Evolutionary conservation across 148 eudicot genomes (phyloP).

Genomic region (Cornus controversa): DNA sequence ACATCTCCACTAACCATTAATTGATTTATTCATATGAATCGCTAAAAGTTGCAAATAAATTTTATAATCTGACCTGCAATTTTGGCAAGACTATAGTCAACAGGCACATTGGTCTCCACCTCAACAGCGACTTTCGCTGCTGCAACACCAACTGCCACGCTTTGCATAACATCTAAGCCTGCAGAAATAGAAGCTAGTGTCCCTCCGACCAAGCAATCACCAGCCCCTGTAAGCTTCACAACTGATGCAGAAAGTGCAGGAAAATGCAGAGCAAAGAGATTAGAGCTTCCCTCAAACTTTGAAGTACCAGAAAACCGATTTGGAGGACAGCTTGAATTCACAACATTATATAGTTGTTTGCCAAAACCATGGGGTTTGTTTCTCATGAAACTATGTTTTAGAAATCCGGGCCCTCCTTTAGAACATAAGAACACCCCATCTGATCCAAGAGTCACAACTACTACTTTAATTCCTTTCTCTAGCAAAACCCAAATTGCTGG

Average conservation of each 20-base stretch:
- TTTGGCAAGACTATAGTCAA: slow-evolving; percentile 36
- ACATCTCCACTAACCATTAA: not conserved
- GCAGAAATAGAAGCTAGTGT: slow-evolving; percentile 69
- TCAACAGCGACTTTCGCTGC: slow-evolving; percentile 85
- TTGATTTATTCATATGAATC: not conserved
- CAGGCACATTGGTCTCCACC: slow-evolving; percentile 70
- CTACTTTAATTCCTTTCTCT: slow-evolving; percentile 65
- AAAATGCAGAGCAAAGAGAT: slow-evolving; percentile 56
- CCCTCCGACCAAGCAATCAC: slow-evolving; percentile 97
- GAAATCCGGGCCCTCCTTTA: slow-evolving; percentile 35
- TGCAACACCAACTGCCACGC: slow-evolving; percentile 88
- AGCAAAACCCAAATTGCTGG: slow-evolving; percentile 69
- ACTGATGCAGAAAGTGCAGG: slow-evolving; percentile 81
- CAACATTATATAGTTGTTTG: slow-evolving; percentile 39
- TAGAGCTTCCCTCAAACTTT: slow-evolving; percentile 29
- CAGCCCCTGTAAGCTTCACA: slow-evolving; percentile 88
- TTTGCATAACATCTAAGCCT: slow-evolving; percentile 79
- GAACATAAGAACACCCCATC: slow-evolving; percentile 76
- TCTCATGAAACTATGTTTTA: slow-evolving; percentile 20
- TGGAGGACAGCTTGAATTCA: slow-evolving; percentile 56
- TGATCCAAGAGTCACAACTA: slow-evolving; percentile 75
- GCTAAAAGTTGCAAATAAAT: not conserved
- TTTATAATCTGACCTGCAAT: slow-evolving; percentile 56
- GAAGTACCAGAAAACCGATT: slow-evolving; percentile 29
- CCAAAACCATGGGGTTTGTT: slow-evolving; percentile 23